Evolutionary conservation across 2,329 filamentous ascomycete genomes (phyloP), one percentile per base, ranked within the genome.

Genomic region (Alternaria incomplexa): DNA sequence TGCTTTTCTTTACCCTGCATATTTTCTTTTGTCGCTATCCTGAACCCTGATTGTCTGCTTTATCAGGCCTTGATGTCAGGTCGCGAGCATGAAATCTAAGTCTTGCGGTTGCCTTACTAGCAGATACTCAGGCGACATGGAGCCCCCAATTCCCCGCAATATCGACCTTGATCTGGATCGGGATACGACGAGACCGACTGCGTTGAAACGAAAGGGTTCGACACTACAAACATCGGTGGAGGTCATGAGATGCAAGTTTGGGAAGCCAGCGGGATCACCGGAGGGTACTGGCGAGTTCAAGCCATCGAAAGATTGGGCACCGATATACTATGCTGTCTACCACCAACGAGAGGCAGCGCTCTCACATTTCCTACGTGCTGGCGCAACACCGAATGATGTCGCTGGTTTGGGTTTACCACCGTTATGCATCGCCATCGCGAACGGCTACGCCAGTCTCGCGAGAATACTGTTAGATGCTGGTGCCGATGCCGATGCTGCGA

Each of bases 311-410:
- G 56, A 70, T 23, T 79, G 76, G 75, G 73, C 72, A 4, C 74
- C 76, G 8, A 69, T 77, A 17, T 73, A 72, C 30, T 71, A 77
- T 54, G 75, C 77, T 20, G 73, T 73, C 15, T 73, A 72, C 28
- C 66, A 73, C 58, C 69, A 74, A 56, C 74, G 77, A 5, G 73
- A 77, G 52, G 73, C 76, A 15, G 77, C 77, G 8, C 71, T 78
- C 3, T 61, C 66, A 51, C 73, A 77, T 61, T 79, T 74, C 30
- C 58, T 79, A 26, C 67, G 66, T 52, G 63, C 54, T 28, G 77
- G 75, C 4, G 69, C 70, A 26, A 72, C 70, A 20, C 71, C 74
- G n/a, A 71, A 78, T 57, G 73, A 68, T 52, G 46, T 58, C 20
- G 62, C 66, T 40, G 66, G 62, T 15, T 65, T 63, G 25, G 71